Evolutionary conservation across 2,329 filamentous ascomycete genomes (phyloP).

Genomic region (Blastomyces parvus): DNA sequence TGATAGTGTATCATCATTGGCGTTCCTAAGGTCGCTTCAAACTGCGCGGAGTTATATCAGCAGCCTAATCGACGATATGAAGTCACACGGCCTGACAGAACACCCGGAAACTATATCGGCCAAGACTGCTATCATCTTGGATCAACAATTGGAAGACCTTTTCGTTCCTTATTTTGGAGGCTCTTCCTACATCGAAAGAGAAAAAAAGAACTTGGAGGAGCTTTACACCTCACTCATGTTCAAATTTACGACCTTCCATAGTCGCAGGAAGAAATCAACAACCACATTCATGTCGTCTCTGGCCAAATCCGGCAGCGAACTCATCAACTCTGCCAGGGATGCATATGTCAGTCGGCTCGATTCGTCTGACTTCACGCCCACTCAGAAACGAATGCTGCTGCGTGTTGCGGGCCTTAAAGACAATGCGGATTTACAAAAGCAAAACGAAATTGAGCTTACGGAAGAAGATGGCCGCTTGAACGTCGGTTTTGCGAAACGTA

Average conservation of each 20-base stretch:
- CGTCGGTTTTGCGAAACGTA: constrained; percentile 83
- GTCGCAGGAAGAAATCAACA: constrained; percentile 68
- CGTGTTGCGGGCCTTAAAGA: constrained; percentile 74
- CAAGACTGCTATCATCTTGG: constrained; percentile 62
- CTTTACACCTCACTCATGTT: constrained; percentile 85
- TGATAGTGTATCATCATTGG: constrained; percentile 78
- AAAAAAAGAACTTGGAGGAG: constrained; percentile 62
- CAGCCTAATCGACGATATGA: constrained; percentile 80
- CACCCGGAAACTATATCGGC: constrained; percentile 85
- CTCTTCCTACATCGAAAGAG: constrained; percentile 56
- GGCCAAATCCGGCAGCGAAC: constrained; percentile 78
- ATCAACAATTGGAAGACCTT: constrained; percentile 59
- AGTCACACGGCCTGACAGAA: constrained; percentile 87
- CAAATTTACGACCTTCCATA: constrained; percentile 92
- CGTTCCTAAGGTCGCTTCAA: constrained; percentile 83
- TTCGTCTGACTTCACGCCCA: constrained; percentile 75
- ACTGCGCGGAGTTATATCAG: constrained; percentile 85
- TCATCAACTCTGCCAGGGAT: constrained; percentile 79
- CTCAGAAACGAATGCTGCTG: constrained; percentile 83
- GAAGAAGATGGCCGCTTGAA: constrained; percentile 82
- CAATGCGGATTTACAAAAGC: constrained; percentile 53
- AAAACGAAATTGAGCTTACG: constrained; percentile 79
- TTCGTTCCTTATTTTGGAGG: constrained; percentile 59
- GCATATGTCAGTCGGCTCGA: constrained; percentile 84
- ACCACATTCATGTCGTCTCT: constrained; percentile 89